Conservation (phyloP, 148 eudicot genomes). For the Silene conica region DNA sequence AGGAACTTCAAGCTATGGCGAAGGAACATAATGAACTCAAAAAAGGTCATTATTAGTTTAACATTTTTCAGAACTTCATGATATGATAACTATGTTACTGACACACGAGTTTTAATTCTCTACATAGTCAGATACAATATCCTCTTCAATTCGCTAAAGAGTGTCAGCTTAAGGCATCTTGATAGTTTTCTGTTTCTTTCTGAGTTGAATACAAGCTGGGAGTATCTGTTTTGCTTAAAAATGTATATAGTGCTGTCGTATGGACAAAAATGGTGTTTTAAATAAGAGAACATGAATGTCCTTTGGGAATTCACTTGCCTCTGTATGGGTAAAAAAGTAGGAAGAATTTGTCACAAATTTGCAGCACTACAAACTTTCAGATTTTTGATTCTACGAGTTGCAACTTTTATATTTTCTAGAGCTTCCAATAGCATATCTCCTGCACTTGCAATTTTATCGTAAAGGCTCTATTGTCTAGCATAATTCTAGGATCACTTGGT, state of each 20-base stretch:
- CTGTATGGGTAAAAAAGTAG: no score
- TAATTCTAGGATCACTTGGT: not conserved
- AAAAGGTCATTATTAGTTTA: constrained; percentile 46
- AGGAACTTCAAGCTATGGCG: constrained; percentile 96
- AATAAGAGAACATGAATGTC: no score
- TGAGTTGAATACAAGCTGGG: not conserved
- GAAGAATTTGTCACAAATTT: constrained; percentile 1
- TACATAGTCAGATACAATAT: not conserved
- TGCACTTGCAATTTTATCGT: not conserved
- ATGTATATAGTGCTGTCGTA: no score
- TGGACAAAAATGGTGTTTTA: no score
- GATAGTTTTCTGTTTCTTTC: not conserved
- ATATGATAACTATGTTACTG: not conserved
- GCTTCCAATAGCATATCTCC: not conserved
- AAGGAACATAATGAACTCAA: constrained; percentile 58
- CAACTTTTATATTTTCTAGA: not conserved
- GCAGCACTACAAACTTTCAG: constrained; percentile 13
- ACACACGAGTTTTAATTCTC: no score
- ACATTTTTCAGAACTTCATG: not conserved
- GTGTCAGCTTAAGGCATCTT: not conserved
- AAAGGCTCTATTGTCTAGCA: not conserved
- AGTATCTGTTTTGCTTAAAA: not conserved
- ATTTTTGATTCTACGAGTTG: not conserved
- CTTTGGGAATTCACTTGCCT: no score
- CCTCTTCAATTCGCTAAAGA: not conserved